These are phyloP conservation scores for Colletotrichum magnum DNA, from an alignment of 2,329 filamentous ascomycete species.

Conservation along the genomic window DNA sequence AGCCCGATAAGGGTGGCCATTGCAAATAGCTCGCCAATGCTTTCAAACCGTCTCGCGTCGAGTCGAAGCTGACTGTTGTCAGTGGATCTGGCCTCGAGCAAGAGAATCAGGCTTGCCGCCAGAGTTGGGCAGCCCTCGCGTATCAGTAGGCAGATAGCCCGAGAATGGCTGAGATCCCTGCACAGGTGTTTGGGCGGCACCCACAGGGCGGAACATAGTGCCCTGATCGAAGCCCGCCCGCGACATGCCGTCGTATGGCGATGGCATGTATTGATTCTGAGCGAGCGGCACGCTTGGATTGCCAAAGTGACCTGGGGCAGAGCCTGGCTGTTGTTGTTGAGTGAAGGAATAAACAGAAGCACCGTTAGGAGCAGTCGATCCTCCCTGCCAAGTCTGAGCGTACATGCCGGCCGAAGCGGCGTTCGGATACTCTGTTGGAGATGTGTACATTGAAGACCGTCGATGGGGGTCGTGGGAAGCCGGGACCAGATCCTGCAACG, in stretches of 20 bases:
- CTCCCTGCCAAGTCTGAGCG: constrained; percentile 59
- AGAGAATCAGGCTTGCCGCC: constrained; percentile 34
- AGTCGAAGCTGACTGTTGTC: not conserved
- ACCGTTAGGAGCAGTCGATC: constrained; percentile 57
- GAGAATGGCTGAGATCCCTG: constrained; percentile 50
- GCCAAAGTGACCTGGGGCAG: constrained; percentile 50
- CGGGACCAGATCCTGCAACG: constrained; percentile 62
- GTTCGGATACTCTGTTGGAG: constrained; percentile 60
- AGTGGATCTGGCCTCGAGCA: constrained; percentile 35
- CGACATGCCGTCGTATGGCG: constrained; percentile 52
- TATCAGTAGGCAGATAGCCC: constrained; percentile 52
- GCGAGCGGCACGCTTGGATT: constrained; percentile 50
- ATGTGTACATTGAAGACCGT: constrained; percentile 60
- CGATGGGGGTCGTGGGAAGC: constrained; percentile 61
- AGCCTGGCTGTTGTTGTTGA: constrained; percentile 45
- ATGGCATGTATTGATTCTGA: constrained; percentile 51
- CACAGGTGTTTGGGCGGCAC: constrained; percentile 48
- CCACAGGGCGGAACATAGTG: constrained; percentile 51
- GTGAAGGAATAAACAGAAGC: constrained; percentile 63
- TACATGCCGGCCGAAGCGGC: constrained; percentile 58
- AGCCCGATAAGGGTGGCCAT: not conserved
- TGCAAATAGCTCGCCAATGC: not conserved
- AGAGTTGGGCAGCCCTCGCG: constrained; percentile 47
- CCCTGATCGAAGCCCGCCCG: constrained; percentile 51
- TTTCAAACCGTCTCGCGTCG: not conserved